A percentile compares a stretch with the other conserved stretches of the same genome.
These are phyloP conservation scores for Pigoraptor vietnamica DNA, from an alignment of 78 protist species.

Conservation along the genomic window DNA sequence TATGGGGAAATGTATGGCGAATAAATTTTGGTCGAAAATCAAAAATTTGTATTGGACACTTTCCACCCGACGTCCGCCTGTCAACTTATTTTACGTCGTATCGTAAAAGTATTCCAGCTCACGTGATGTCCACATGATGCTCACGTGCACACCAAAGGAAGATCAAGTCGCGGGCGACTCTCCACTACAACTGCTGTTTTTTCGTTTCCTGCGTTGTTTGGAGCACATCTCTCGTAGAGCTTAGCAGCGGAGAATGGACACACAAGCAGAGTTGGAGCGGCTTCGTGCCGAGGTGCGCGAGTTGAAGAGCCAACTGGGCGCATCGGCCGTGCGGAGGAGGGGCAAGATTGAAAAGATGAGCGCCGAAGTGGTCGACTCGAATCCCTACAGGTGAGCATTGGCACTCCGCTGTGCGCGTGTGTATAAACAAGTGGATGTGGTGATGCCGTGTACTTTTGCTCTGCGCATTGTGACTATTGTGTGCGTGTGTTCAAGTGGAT, in stretches of 20 bases:
- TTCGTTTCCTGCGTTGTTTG: too few species aligned
- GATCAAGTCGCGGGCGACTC: too few species aligned
- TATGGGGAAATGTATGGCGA: too few species aligned
- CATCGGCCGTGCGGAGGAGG: neutral
- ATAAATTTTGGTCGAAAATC: too few species aligned
- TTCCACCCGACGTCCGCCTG: too few species aligned
- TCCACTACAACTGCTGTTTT: too few species aligned
- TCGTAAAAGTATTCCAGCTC: too few species aligned
- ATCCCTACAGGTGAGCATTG: constrained; percentile 45
- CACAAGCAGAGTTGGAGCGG: neutral
- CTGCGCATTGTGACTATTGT: too few species aligned
- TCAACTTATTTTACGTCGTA: too few species aligned
- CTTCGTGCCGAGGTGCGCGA: neutral
- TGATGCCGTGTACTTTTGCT: neutral
- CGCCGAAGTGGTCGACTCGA: constrained; percentile 65
- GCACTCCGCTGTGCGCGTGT: neutral
- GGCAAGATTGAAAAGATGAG: constrained; percentile 35
- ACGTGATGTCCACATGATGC: too few species aligned
- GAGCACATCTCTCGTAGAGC: neutral
- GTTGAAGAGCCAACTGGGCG: neutral
- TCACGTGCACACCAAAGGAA: too few species aligned
- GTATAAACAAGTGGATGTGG: neutral
- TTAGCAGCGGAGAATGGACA: neutral
- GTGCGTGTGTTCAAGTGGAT: neutral
- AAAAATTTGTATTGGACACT: too few species aligned